These are phyloP conservation scores for Neocatenulostroma microsporum DNA, from an alignment of 2,329 filamentous ascomycete genomes.

Conservation along the genomic window DNA sequence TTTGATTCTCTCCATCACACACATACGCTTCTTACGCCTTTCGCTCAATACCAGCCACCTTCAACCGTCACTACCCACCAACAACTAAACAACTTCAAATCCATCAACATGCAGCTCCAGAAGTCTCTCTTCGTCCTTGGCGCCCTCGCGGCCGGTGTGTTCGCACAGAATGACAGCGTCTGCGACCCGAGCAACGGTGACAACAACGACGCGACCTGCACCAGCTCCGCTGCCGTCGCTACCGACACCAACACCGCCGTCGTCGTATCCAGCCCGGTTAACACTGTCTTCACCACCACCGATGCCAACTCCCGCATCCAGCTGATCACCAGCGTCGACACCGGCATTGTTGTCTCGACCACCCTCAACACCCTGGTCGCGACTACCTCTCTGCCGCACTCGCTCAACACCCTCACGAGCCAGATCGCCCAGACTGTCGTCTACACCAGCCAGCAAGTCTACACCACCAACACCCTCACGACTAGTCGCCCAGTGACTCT, in stretches of 20 bases:
- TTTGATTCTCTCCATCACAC: too few relatives aligned
- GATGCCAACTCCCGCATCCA: background rate
- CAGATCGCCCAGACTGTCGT: background rate
- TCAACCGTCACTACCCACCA: too few relatives aligned
- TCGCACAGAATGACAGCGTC: background rate
- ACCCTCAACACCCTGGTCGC: background rate
- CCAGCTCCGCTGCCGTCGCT: background rate
- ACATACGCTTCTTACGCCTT: too few relatives aligned
- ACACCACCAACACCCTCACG: conserved; percentile 2
- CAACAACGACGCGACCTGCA: conserved; percentile 1
- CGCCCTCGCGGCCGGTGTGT: background rate
- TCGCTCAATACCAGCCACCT: too few relatives aligned
- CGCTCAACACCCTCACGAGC: conserved; percentile 1
- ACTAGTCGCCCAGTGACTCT: too few relatives aligned
- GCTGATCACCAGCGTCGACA: background rate
- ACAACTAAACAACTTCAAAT: too few relatives aligned
- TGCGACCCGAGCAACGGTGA: background rate
- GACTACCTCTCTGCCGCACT: background rate
- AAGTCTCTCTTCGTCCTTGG: background rate
- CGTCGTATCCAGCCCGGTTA: background rate
- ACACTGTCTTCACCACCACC: background rate
- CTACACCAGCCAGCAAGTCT: background rate
- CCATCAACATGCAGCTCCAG: conserved; percentile 3
- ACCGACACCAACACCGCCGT: background rate
- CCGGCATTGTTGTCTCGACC: background rate